Evolutionary conservation across 2,329 filamentous ascomycete genomes (phyloP).

Genomic region (Trichoderma oligosporum): DNA sequence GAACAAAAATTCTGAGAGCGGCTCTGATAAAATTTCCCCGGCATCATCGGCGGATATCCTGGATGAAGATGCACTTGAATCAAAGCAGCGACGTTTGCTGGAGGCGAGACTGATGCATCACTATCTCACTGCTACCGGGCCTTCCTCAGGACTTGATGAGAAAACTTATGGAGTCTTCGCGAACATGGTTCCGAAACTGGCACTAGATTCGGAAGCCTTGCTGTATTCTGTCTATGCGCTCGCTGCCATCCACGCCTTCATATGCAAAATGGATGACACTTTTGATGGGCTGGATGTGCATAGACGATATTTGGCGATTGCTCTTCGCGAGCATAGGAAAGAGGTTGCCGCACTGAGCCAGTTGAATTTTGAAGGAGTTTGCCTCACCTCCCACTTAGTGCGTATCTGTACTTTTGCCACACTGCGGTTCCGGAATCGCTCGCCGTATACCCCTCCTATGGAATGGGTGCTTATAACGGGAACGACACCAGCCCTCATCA

Average conservation of each 20-base stretch:
- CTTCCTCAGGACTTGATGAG: conserved; percentile 20
- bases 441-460: conserved; percentile 21
- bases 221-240: conserved; percentile 23
- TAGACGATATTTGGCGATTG: conserved; percentile 22
- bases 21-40: neutral
- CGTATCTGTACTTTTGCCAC: conserved; percentile 22
- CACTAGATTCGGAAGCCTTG: conserved; percentile 22
- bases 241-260: conserved; percentile 20
- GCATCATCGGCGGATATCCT: neutral
- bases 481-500: conserved; percentile 19
- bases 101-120: conserved; percentile 24
- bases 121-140: conserved; percentile 21
- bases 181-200: conserved; percentile 16
- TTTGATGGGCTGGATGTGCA: conserved; percentile 19
- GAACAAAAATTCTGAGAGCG: neutral
- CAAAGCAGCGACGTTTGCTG: conserved; percentile 21
- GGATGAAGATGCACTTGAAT: conserved; percentile 20
- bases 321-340: conserved; percentile 22
- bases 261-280: conserved; percentile 15
- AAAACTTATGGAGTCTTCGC: conserved; percentile 19
- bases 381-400: conserved; percentile 21
- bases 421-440: conserved; percentile 19
- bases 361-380: conserved; percentile 19
- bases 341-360: conserved; percentile 14
- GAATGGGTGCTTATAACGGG: conserved; percentile 24